Conservation (phyloP, 1,284 basidiomycete species). For the Trichosporon faecale region DNA sequence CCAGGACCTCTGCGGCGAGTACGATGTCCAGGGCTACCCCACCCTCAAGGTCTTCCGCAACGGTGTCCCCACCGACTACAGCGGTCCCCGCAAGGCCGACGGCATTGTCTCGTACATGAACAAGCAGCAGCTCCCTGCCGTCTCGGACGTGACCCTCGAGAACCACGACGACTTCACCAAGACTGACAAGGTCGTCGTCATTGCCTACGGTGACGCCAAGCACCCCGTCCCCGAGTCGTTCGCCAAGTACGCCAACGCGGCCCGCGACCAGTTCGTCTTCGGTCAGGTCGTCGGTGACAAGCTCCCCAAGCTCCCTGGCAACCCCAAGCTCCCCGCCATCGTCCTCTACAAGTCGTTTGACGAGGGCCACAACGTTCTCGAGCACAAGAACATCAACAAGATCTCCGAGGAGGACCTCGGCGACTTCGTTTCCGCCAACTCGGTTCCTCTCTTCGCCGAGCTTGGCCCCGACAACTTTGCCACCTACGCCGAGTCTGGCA, state of each 20-base stretch:
- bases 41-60: slow-evolving; percentile 81
- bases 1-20: slow-evolving; percentile 76
- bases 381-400: slow-evolving; percentile 60
- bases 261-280: slow-evolving; percentile 91
- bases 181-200: slow-evolving; percentile 84
- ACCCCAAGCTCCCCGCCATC: slow-evolving; percentile 67
- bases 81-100: slow-evolving; percentile 87
- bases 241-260: slow-evolving; percentile 72
- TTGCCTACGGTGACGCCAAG: slow-evolving; percentile 74
- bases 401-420: slow-evolving; percentile 63
- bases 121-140: slow-evolving; percentile 97
- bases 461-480: slow-evolving; percentile 93
- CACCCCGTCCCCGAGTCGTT: slow-evolving; percentile 70
- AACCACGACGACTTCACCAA: slow-evolving; percentile 82
- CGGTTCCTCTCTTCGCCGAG: slow-evolving; percentile 87
- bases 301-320: slow-evolving; percentile 70
- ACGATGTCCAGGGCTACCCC: slow-evolving; percentile 71
- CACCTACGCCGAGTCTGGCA: slow-evolving; percentile 72
- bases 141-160: slow-evolving; percentile 70
- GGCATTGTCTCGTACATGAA: slow-evolving; percentile 97
- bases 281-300: slow-evolving; percentile 74
- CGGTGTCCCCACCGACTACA: slow-evolving; percentile 74
- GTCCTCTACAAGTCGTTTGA: slow-evolving; percentile 94
- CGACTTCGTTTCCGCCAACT: slow-evolving; percentile 76
- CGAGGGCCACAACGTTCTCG: slow-evolving; percentile 71